Base-by-base conservation (phyloP, 2,329 filamentous ascomycete species). In the Lojkania enalia region DNA sequence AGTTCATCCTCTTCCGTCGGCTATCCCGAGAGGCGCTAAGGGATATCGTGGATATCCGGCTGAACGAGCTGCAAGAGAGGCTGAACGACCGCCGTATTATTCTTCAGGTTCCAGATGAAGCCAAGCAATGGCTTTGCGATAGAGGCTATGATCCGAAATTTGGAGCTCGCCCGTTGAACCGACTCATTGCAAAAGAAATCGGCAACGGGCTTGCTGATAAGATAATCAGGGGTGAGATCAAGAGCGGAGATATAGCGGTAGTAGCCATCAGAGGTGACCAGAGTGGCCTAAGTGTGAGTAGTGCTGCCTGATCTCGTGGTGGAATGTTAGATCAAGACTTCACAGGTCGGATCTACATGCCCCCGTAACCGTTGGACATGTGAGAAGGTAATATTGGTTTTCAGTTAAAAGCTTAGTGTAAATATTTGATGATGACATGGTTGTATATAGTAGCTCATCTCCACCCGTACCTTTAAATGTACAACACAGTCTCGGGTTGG, bases 1-100 rank as follows among this genome's bases (percentile, higher is more conserved):
- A 95, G 49, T 96, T 97, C 74, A 96, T 97, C 67, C 76, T 97
- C 63, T 97, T 97, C 78, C 92, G 91, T 72, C 83, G 92, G 6
- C 80, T 97, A 2, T 88, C 89, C 1, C 80, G 79, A 20, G 76
- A 79, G 14, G 91, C 92, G 13, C 79, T 97, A 44, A 81, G 90
- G 20, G 91, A 95, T 63, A 97, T 97, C 53, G 90, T 96, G 37
- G 90, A 97, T 62, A 96, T 97, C 52, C 83, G 94, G 21, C 77
- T 97, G 36, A 81, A 79, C 49, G 94, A 97, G 72, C 77, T 97
- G 5, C 91, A 96, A 70, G 74, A 75, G 40, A 83, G 90, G 30
- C 82, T 97, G 1, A 86, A 94, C 51, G 91, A 96, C 60, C 83
- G 90, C 39, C 83, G 94, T 42, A 96, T 97, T 67, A 80, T 74